Evolutionary conservation across 202 grass and related monocot genomes (phyloP).

Genomic region (Setaria italica): DNA sequence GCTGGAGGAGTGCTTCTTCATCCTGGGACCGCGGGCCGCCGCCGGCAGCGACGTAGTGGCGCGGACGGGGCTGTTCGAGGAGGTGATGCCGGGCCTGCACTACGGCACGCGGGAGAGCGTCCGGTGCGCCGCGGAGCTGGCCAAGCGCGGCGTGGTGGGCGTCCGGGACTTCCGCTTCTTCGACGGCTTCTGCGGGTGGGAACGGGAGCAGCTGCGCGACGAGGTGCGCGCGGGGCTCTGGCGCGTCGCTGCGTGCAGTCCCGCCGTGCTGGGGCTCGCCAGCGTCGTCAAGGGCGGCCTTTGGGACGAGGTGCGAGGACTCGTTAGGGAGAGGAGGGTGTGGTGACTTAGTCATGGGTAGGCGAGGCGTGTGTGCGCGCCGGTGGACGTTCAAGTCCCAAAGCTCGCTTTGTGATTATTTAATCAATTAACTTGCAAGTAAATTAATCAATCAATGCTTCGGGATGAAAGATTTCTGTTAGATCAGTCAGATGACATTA

Average conservation of each 20-base stretch:
- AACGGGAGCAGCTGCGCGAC: constrained; percentile 69
- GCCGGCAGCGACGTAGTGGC: constrained; percentile 26
- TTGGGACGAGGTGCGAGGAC: constrained; percentile 82
- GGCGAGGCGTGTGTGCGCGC: too few species aligned
- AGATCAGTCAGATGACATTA: constrained; percentile 62
- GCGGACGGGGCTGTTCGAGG: constrained; percentile 75
- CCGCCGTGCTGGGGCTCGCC: constrained; percentile 63
- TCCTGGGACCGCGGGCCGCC: constrained; percentile 52
- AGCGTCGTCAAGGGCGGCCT: constrained; percentile 55
- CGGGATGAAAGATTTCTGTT: too few species aligned
- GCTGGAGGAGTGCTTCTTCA: constrained; percentile 78
- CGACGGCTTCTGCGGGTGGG: constrained; percentile 89
- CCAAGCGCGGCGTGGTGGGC: constrained; percentile 70
- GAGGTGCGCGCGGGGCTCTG: constrained; percentile 73
- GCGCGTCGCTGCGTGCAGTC: constrained; percentile 82
- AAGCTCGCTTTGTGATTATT: too few species aligned
- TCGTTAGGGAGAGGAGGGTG: constrained; percentile 70
- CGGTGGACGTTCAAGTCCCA: too few species aligned
- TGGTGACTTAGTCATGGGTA: constrained; percentile 42
- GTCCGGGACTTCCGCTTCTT: constrained; percentile 82
- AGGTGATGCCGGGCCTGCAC: constrained; percentile 84
- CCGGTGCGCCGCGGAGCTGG: constrained; percentile 81
- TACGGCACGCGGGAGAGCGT: constrained; percentile 79
- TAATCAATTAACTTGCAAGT: too few species aligned
- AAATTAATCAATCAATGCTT: too few species aligned